Percentiles rank a stretch among this genome's conserved stretches.
These are phyloP conservation scores for Yarrowia hollandica DNA, from an alignment of 805 yeast genomes.

Conservation along the genomic window DNA sequence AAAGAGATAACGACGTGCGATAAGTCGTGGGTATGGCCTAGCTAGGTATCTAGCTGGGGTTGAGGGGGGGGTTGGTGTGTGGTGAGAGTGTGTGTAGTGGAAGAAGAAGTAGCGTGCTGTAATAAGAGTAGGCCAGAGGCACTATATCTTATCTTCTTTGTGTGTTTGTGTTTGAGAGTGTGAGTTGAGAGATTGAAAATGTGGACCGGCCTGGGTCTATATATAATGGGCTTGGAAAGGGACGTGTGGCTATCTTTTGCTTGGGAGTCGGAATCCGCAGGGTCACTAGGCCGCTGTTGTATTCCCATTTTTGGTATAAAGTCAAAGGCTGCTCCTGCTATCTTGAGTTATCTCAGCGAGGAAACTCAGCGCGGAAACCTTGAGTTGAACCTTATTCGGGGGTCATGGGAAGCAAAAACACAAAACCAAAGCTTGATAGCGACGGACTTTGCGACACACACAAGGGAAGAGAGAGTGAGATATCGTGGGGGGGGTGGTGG, in stretches of 20 bases:
- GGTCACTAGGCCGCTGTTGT: conserved; percentile 21
- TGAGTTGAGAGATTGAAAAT: background rate
- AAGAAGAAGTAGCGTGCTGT: no score
- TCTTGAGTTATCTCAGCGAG: conserved; percentile 27
- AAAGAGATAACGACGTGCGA: background rate
- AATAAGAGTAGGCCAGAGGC: conserved; percentile 1
- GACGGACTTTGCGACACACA: no score
- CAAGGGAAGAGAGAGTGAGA: no score
- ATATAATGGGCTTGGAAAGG: background rate
- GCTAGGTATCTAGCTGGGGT: no score
- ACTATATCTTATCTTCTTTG: background rate
- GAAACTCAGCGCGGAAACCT: conserved; percentile 22
- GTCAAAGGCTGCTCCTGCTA: conserved; percentile 29
- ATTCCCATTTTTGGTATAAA: conserved; percentile 11
- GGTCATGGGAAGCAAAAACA: background rate
- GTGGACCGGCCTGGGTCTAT: background rate
- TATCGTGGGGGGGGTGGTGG: no score
- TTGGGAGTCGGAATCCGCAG: conserved; percentile 11
- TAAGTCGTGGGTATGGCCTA: no score
- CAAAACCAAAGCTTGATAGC: background rate
- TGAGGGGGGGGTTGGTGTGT: no score
- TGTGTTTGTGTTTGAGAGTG: background rate
- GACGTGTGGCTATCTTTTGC: background rate
- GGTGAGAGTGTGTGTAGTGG: no score
- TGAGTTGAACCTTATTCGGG: background rate